Evolutionary conservation across 2,329 filamentous ascomycete species (phyloP), one percentile per base, ranked within the genome.

Genomic region (Domatiomyces globalis): DNA sequence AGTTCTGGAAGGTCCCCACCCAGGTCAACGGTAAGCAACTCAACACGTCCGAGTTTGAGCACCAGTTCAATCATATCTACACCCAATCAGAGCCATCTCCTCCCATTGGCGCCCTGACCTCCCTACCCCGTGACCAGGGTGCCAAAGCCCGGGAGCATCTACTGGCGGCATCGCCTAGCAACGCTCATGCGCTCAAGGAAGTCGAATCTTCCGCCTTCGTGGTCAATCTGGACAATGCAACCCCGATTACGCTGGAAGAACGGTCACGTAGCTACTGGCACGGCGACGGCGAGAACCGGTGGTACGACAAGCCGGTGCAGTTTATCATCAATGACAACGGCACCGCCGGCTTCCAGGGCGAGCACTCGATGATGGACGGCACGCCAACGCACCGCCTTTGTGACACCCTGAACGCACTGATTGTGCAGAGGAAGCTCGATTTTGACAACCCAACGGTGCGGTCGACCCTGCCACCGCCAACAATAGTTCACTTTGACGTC

Each of bases 321-420:
- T 96, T 98, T 73, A 94, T 98, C 66, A 69, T 98, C 72, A 95
- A 95, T 69, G 89, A 98, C 67, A 98, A 98, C 67, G 92, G 92
- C 61, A 94, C 92, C 6, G 85, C 92, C 1, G 92, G 92, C 55
- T 98, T 98, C 77, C 90, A 88, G 77, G 92, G 92, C 64, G 92
- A 98, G 72, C 92, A 98, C 77, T 94, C 86, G 63, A 96, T 98
- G 92, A 98, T 98, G 94, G 92, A 98, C 66, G 92, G 94, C 58
- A 98, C 92, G 5, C 89, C 94, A 1, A 98, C 94, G 2, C 92
- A 96, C 71, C 84, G 94, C 43, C 58, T 98, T 15, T 98, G 95
- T 69, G 92, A 98, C 76, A 92, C 88, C 65, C 78, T 94, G 65
- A 94, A 90, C 73, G 81, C 85, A 66, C 78, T 86, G 63, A 95